phyloP scores from a whole-genome alignment of 257 asterid species.

The Solanum boliviense region DNA sequence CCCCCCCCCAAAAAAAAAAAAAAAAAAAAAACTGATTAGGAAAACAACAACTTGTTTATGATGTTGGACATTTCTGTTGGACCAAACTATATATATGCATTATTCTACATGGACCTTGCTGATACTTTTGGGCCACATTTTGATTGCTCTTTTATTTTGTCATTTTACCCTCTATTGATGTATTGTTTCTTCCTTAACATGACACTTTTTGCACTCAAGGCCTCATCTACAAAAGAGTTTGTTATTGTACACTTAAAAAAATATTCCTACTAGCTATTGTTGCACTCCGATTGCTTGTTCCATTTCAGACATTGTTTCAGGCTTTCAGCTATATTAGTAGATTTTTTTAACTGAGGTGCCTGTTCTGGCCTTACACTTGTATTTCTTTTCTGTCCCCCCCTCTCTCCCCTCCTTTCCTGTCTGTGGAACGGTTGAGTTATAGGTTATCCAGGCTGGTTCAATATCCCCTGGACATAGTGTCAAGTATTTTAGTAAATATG shows the following conservation, averaged over 20 bases:
- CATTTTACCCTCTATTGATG: background rate
- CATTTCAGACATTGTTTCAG: background rate
- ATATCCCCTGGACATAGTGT: background rate
- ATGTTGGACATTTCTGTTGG: background rate
- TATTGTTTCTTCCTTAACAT: background rate
- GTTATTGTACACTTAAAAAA: background rate
- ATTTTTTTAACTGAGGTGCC: background rate
- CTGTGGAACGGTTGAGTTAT: background rate
- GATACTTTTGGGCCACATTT: background rate
- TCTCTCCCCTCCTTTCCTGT: background rate
- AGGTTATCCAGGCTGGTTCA: background rate
- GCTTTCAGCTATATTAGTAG: background rate
- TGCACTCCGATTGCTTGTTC: background rate
- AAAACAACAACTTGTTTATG: background rate
- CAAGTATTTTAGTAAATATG: background rate
- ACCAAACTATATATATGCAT: background rate
- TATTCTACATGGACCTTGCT: background rate
- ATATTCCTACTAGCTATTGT: background rate
- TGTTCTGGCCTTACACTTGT: background rate
- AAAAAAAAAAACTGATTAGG: background rate
- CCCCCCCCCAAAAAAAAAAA: no score
- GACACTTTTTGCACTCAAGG: background rate
- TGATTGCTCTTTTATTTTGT: background rate
- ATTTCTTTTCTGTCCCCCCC: background rate
- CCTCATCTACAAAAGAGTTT: background rate